Percentiles rank a stretch among this genome's conserved stretches.
Evolutionary conservation across 2,329 filamentous ascomycete species (phyloP).

Genomic region (Pyrenochaeta sp.): DNA sequence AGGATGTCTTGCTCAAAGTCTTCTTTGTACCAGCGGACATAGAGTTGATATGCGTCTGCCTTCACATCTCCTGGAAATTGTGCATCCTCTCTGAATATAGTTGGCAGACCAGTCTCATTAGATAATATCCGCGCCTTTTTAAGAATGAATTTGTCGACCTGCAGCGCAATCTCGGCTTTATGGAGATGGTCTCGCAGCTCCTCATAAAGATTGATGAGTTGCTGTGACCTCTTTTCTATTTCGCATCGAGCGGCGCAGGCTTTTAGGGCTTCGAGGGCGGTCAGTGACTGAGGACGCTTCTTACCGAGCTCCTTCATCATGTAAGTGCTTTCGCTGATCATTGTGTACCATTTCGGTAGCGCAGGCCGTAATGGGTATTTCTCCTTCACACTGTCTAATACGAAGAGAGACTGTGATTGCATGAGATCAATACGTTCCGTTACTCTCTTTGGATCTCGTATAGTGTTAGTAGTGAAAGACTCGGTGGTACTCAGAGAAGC

Average conservation of each 20-base stretch:
- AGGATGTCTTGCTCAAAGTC: slow-evolving; percentile 58
- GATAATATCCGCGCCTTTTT: slow-evolving; percentile 48
- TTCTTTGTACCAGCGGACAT: slow-evolving; percentile 54
- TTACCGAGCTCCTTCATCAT: slow-evolving; percentile 13
- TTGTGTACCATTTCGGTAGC: slow-evolving; percentile 24
- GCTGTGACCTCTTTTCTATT: neutral
- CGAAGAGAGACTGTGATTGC: neutral
- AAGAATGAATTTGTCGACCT: slow-evolving; percentile 43
- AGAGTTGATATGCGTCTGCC: slow-evolving; percentile 58
- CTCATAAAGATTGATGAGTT: slow-evolving; percentile 30
- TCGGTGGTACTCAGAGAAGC: neutral
- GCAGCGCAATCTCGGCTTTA: slow-evolving; percentile 46
- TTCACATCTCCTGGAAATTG: slow-evolving; percentile 57
- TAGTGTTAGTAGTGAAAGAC: slow-evolving; percentile 5
- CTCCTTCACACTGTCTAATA: neutral
- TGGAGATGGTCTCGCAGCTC: slow-evolving; percentile 50
- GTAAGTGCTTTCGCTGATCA: slow-evolving; percentile 6
- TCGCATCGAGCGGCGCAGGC: slow-evolving; percentile 31
- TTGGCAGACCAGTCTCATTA: slow-evolving; percentile 46
- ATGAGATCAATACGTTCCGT: neutral
- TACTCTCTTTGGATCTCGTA: neutral
- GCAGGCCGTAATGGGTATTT: neutral
- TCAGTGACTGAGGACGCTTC: slow-evolving; percentile 21
- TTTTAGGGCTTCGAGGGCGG: slow-evolving; percentile 34
- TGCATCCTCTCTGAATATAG: slow-evolving; percentile 48